These are phyloP conservation scores for Pyrus bretschneideri DNA, from an alignment of 306 rosid genomes.

Conservation along the genomic window DNA sequence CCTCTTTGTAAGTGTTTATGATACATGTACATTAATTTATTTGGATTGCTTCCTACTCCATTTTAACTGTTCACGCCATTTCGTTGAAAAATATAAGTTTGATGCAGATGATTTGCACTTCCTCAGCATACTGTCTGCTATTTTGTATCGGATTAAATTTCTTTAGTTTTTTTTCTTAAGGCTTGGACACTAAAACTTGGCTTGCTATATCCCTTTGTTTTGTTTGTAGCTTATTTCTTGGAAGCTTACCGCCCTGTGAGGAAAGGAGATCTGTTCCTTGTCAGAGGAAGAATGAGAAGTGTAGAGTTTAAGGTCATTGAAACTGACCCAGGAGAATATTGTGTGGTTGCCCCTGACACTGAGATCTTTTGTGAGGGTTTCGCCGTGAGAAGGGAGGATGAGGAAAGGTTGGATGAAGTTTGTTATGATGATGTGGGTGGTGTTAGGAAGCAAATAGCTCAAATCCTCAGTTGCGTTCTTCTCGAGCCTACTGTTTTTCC, in stretches of 20 bases:
- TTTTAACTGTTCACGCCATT: not conserved
- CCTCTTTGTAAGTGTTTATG: not conserved
- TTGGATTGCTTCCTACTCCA: not conserved
- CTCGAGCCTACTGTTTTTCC: too few relatives aligned
- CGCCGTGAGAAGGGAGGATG: slow-evolving; percentile 59
- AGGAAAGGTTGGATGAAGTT: slow-evolving; percentile 52
- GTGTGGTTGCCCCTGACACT: slow-evolving; percentile 62
- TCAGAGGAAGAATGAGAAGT: slow-evolving; percentile 60
- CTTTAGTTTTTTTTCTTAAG: not conserved
- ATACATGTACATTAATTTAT: not conserved
- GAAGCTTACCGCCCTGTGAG: slow-evolving; percentile 63
- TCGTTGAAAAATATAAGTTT: not conserved
- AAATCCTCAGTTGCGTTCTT: slow-evolving; percentile 14
- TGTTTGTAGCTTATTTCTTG: slow-evolving; percentile 50
- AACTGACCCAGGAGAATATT: slow-evolving; percentile 55
- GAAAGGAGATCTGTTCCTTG: slow-evolving; percentile 62
- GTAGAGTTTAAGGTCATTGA: slow-evolving; percentile 68
- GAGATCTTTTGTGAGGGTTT: slow-evolving; percentile 58
- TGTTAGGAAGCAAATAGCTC: slow-evolving; percentile 63
- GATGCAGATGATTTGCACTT: not conserved
- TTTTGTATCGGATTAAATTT: not conserved
- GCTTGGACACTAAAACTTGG: not conserved
- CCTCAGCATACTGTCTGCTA: not conserved
- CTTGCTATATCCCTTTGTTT: not conserved
- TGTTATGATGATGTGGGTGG: slow-evolving; percentile 71